Evolutionary conservation across 1,284 basidiomycete species (phyloP), one percentile per base, ranked within the genome.

Genomic region (Moesziomyces globuligerus): DNA sequence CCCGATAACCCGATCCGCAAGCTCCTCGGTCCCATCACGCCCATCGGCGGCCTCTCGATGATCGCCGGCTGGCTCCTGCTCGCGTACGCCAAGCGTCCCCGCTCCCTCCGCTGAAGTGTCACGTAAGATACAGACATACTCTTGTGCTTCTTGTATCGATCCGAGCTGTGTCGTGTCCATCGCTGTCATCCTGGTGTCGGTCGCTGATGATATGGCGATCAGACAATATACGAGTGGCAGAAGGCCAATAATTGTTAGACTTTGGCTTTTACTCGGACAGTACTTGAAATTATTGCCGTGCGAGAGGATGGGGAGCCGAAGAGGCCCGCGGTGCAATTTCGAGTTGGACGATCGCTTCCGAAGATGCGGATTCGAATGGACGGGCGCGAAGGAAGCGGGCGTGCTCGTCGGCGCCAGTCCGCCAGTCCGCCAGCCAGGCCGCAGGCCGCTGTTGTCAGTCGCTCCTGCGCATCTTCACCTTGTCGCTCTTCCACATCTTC

Each of bases 61-160:
- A 79, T 81, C 23, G 68, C 54, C 9, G 79, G 78, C 13, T 81
- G 79, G 79, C 43, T 78, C 4, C 61, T 74, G 13, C 70, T 81
- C 4, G 79, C 76, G 1, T 67, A 74, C 38, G 71, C 72, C 34
- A 64, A 71, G 42, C 57, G 61, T n/a, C 65, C 71, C 26, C 57
- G 66, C 18, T 65, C 65, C 3, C 36, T 68, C 3, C 64, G 59
- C 25, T 64, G 39, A 58, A n/a, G n/a, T n/a, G n/a, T n/a, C n/a
- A n/a, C n/a, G n/a, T n/a, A n/a, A n/a, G n/a, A n/a, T n/a, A n/a
- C n/a, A n/a, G n/a, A n/a, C n/a, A n/a, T n/a, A n/a, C n/a, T n/a
- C n/a, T n/a, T n/a, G n/a, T n/a, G n/a, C n/a, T n/a, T n/a, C n/a
- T n/a, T n/a, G n/a, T n/a, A n/a, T n/a, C n/a, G n/a, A n/a, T n/a